Evolutionary conservation across 371 early-diverging fungal genomes (phyloP).

Genomic region (Nosema muscidifuracis): DNA sequence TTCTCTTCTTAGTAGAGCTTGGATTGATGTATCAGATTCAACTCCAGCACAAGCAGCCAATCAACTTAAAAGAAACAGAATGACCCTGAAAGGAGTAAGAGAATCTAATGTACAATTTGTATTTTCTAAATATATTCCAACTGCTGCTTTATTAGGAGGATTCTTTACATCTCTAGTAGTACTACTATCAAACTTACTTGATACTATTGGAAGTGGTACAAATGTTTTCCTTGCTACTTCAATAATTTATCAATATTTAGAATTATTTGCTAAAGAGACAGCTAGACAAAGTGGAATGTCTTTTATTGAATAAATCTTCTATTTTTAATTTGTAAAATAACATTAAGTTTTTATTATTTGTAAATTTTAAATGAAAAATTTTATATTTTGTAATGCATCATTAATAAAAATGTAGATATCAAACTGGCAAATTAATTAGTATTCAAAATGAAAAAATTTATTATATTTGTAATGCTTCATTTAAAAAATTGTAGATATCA

Average conservation of each 20-base stretch:
- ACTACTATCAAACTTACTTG: slow-evolving; percentile 78
- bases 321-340: too few species aligned
- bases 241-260: slow-evolving; percentile 81
- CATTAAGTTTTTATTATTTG: too few species aligned
- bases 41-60: slow-evolving; percentile 91
- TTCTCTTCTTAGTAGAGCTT: slow-evolving; percentile 87
- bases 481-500: too few species aligned
- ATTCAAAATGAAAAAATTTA: too few species aligned
- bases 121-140: slow-evolving; percentile 92
- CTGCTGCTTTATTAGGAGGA: slow-evolving; percentile 83
- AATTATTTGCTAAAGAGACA: slow-evolving; percentile 61
- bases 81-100: slow-evolving; percentile 83
- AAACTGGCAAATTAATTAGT: too few species aligned
- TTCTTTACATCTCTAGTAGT: slow-evolving; percentile 84
- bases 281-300: slow-evolving; percentile 60
- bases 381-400: too few species aligned
- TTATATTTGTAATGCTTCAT: too few species aligned
- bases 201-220: slow-evolving; percentile 88
- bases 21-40: slow-evolving; percentile 94
- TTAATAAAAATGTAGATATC: too few species aligned
- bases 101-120: slow-evolving; percentile 90
- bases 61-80: slow-evolving; percentile 88
- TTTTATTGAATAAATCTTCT: slow-evolving; percentile 55
- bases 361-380: too few species aligned
- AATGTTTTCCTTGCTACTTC: slow-evolving; percentile 96